Base-by-base conservation (phyloP, 2,329 filamentous ascomycete species). In the Pezicula rhizophila region DNA sequence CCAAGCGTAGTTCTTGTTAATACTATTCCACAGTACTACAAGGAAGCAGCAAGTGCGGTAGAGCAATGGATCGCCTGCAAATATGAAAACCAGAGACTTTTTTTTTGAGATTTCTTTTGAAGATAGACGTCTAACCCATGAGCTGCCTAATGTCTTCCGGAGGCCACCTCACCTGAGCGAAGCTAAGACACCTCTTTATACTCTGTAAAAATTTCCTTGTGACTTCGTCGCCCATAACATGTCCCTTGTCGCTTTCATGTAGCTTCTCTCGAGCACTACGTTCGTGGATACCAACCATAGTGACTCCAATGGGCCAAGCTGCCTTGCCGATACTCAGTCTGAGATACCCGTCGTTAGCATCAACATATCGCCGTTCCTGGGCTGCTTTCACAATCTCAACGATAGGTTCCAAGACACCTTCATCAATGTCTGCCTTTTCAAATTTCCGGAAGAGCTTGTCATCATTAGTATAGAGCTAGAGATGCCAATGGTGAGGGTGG, bases 281-380 rank as follows among this genome's bases (percentile, higher is more conserved):
- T 75, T 97, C 93, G 79, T 99, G 93, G 60, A 99, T 99, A 75
- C 93, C 93, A 63, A 99, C 93, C 93, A 97, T 99, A 67, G 93
- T 99, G 35, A 99, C 93, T 70, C 93, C 93, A 63, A 99, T 99
- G 20, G 93, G 93, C 93, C 93, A 99, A 14, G 93, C 93, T 58
- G 90, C 91, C 72, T 96, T 96, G 56, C 90, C 90, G 63, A 99
- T 99, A 66, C 89, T 95, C 47, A 99, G 75, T 46, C 89, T 79
- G 52, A 99, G 74, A 67, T 99, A 99, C 0, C 89, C 91, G 66
- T 99, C 89, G 65, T 97, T 97, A 31, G 93, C 93, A 69, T 96
- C 88, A 42, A 99, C 92, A 64, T 99, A 99, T 54, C 89, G 82
- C 51, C 90, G 80, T 64, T 90, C 84, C 69, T 99, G 93, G 4